Base-by-base conservation (phyloP, 2,329 filamentous ascomycete species). In the Microsporum audouinii region DNA sequence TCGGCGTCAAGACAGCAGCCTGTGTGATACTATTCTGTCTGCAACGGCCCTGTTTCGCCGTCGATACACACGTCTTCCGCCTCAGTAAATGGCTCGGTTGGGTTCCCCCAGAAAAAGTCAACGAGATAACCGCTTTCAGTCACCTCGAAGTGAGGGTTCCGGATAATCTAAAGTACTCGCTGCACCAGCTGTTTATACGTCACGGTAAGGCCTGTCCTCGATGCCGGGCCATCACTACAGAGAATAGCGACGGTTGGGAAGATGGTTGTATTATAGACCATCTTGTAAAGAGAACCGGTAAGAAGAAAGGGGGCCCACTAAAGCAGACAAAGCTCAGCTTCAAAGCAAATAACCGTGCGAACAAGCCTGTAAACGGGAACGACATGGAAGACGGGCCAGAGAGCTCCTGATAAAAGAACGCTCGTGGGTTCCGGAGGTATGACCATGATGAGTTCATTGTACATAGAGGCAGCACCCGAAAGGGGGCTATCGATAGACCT, bases 41-140 rank as follows among this genome's bases (percentile, higher is more conserved):
- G 5, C 82, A 83, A 66, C 78, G 83, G 0, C 83, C 84, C 1
- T 80, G 77, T 60, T 86, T 87, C 65, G 84, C 84, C 0, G 84
- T 86, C 6, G 84, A 87, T 65, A 87, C 84, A 1, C 84, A 87
- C 69, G 83, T 86, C 62, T 86, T 85, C 67, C 80, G 84, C 1
- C 77, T 86, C 12, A 81, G 78, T 65, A 80, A 81, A 59, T 84
- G 84, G 77, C 76, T 87, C 0, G 79, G 79, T 29, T 86, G 84
- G 84, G 75, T 85, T 1, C 84, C 84, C 0, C 70, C 76, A 5
- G 72, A 75, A 65, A 75, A 75, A 27, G 71, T 74, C 1, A 78
- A 78, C 36, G 74, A 75, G 59, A 66, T 74, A 51, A 81, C 78
- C 1, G 80, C 82, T 0, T 85, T 82, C 66, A 78, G 76, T 2